A percentile compares a stretch with the other conserved stretches of the same genome.
Evolutionary conservation across 768 basidiomycete species (phyloP).

Genomic region (Zangia roseola): DNA sequence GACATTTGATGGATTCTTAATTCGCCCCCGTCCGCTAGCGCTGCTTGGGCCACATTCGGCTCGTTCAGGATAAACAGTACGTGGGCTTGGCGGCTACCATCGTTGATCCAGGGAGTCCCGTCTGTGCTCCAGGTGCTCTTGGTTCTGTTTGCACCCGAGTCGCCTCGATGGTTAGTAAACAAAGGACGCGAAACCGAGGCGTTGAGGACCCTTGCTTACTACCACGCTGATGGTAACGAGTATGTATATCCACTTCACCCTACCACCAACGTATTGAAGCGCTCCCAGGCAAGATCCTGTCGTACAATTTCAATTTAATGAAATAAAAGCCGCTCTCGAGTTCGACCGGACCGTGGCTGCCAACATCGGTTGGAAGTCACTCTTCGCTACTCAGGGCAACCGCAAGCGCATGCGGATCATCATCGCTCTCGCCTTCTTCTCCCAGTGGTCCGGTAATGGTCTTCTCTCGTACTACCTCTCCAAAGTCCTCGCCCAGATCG

Average conservation of each 20-base stretch:
- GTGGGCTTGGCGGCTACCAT: slow-evolving; percentile 85
- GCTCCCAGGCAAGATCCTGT: slow-evolving; percentile 53
- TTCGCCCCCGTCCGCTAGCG: slow-evolving; percentile 32
- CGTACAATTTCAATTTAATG: slow-evolving; percentile 71
- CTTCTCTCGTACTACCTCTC: slow-evolving; percentile 75
- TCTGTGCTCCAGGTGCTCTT: slow-evolving; percentile 64
- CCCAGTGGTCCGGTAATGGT: slow-evolving; percentile 78
- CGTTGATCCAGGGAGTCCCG: slow-evolving; percentile 67
- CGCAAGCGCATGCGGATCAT: slow-evolving; percentile 66
- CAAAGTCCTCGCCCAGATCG: slow-evolving; percentile 62
- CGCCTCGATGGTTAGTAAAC: slow-evolving; percentile 78
- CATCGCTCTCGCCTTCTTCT: slow-evolving; percentile 64
- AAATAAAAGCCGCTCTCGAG: slow-evolving; percentile 79
- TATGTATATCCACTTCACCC: slow-evolving; percentile 21
- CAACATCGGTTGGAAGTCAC: slow-evolving; percentile 66
- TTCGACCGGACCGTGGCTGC: slow-evolving; percentile 59
- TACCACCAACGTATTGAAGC: not conserved
- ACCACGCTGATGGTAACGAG: slow-evolving; percentile 78
- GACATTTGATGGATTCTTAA: not conserved
- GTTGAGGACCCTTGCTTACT: slow-evolving; percentile 67
- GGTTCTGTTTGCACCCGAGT: slow-evolving; percentile 74
- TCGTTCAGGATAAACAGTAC: slow-evolving; percentile 65
- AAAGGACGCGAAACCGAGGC: slow-evolving; percentile 73
- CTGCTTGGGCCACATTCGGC: slow-evolving; percentile 79
- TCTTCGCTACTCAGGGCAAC: slow-evolving; percentile 67